Conservation (phyloP, 805 yeast genomes). For the Isabelozyma pseudorhagii region DNA sequence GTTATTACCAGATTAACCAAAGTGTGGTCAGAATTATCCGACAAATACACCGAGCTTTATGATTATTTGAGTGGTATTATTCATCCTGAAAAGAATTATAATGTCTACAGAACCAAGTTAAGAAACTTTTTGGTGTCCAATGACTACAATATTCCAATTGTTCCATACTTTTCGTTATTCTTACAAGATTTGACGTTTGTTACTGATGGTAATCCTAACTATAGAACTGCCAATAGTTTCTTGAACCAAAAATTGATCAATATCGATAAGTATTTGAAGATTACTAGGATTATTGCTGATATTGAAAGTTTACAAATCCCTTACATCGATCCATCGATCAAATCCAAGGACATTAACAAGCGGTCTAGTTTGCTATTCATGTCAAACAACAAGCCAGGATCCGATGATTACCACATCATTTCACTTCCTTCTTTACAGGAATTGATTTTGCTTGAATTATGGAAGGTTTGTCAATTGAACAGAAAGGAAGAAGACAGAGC, state of each 20-base stretch:
- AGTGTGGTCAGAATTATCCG: slow-evolving; percentile 57
- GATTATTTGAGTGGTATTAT: slow-evolving; percentile 64
- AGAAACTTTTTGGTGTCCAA: slow-evolving; percentile 50
- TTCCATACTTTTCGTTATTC: slow-evolving; percentile 73
- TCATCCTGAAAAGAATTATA: slow-evolving; percentile 73
- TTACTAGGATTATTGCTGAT: slow-evolving; percentile 63
- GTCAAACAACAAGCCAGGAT: slow-evolving; percentile 9
- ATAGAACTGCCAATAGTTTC: slow-evolving; percentile 56
- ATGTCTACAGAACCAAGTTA: slow-evolving; percentile 62
- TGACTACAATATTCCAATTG: slow-evolving; percentile 57
- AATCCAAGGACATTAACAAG: slow-evolving; percentile 7
- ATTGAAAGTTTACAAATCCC: slow-evolving; percentile 67
- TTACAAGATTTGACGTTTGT: slow-evolving; percentile 78
- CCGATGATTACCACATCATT: slow-evolving; percentile 37
- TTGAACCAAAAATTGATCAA: slow-evolving; percentile 61
- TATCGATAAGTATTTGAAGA: slow-evolving; percentile 68
- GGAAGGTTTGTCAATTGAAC: slow-evolving; percentile 66
- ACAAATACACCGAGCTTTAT: slow-evolving; percentile 59
- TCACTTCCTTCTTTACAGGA: slow-evolving; percentile 50
- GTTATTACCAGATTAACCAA: slow-evolving; percentile 59
- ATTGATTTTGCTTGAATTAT: slow-evolving; percentile 61
- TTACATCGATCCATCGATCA: slow-evolving; percentile 31
- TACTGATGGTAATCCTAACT: slow-evolving; percentile 77
- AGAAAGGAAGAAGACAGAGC: slow-evolving; percentile 62
- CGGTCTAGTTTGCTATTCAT: slow-evolving; percentile 21